Base-by-base conservation (phyloP, 305 asterid species). In the Plantago coronopus region DNA sequence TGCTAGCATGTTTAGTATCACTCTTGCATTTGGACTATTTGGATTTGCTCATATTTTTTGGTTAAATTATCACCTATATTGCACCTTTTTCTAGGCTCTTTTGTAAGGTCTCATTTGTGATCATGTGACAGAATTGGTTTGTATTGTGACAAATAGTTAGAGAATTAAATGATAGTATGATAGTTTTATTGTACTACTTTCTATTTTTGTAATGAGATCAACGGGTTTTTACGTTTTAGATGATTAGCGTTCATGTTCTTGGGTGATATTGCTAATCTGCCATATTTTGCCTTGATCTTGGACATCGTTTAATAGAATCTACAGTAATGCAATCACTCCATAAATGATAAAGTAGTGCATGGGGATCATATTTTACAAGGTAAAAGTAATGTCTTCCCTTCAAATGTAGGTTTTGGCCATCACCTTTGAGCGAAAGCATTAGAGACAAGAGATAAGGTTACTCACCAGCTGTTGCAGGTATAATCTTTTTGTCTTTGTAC, bases 371-470 rank as follows among this genome's bases (percentile, higher is more conserved):
- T 37, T n/a, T 18, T 59, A 29, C 17, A 34, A 21, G 61, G 37
- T 63, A 57, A 53, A 62, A 40, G 49, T 43, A 6, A 25, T 29
- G 31, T 65, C 54, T 49, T 60, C 4, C 51, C 53, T 68, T 72
- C 54, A 57, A 55, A 59, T 42, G 37, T 60, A 69, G 62, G 54
- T 27, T 68, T 64, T 68, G 48, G 63, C 71, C 63, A 42, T 74
- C 43, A 47, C 37, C 69, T 68, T 61, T 72, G 48, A 64, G 75
- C 72, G 70, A 76, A 44, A 59, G 53, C 63, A 43, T 61, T 48
- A 69, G 74, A 48, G 64, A 42, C 66, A 19, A 74, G 72, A 29
- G 73, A 72, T 67, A 64, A 71, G 75, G 65, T 58, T 58, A 40
- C 66, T 60, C 61, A 59, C 62, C 62, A 57, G 50, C 55, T 62